Evolutionary conservation across 495 filamentous ascomycete species (phyloP).

Genomic region (Aspergillus bridgeri): DNA sequence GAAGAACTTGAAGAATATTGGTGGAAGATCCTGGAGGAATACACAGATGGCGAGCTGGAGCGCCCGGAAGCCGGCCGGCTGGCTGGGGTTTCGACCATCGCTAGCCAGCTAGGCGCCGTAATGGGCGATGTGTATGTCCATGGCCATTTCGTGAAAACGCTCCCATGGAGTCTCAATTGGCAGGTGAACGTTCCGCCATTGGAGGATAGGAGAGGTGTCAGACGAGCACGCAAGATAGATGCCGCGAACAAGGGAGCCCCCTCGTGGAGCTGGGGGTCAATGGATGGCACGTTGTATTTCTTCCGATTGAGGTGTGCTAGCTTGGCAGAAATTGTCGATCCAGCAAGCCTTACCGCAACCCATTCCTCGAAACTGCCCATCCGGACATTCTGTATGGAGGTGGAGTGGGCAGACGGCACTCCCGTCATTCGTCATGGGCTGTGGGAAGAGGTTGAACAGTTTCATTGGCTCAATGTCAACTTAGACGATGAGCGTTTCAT

Average conservation of each 20-base stretch:
- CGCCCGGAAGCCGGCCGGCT: neutral
- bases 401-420: neutral
- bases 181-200: neutral
- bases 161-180: neutral
- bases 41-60: neutral
- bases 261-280: neutral
- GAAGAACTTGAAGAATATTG: neutral
- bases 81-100: neutral
- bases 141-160: neutral
- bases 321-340: neutral
- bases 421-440: neutral
- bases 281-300: neutral
- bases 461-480: neutral
- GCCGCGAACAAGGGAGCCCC: neutral
- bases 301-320: neutral
- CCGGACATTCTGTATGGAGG: neutral
- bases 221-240: neutral
- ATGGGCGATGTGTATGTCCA: neutral
- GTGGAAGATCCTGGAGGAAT: neutral
- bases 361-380: neutral
- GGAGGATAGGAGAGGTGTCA: neutral
- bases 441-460: neutral
- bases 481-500: neutral
- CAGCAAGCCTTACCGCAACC: neutral
- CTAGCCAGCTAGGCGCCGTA: neutral